A percentile compares a stretch with the other conserved stretches of the same genome.
Conservation (phyloP, 805 yeast species). For the Danielozyma ontarioensis region DNA sequence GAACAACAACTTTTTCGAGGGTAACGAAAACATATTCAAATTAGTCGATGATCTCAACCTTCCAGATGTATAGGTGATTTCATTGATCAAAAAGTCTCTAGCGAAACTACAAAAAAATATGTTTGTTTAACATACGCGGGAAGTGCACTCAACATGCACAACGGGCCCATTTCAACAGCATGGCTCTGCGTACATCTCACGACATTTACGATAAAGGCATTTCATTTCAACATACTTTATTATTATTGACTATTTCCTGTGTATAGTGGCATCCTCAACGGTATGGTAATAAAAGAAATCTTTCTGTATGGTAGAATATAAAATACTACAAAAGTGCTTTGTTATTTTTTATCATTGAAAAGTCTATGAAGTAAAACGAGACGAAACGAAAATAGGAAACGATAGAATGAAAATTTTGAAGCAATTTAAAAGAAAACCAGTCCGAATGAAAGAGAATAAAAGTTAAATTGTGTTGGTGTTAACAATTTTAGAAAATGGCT, state of each 20-base stretch:
- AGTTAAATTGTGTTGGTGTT: too few species aligned
- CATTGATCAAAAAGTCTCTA: neutral
- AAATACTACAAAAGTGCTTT: neutral
- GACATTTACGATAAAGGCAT: conserved; percentile 15
- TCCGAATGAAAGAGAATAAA: too few species aligned
- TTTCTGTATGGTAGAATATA: conserved; percentile 1
- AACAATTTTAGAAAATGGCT: too few species aligned
- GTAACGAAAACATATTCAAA: conserved; percentile 52
- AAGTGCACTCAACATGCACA: conserved; percentile 33
- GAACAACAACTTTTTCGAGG: conserved; percentile 69
- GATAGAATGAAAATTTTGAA: neutral
- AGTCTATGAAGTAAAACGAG: neutral
- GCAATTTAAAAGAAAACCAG: conserved; percentile 5
- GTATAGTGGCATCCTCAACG: conserved; percentile 47
- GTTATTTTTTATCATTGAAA: neutral
- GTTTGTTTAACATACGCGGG: neutral
- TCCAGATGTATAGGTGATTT: too few species aligned
- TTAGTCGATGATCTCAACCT: conserved; percentile 38
- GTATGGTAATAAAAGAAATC: conserved; percentile 27
- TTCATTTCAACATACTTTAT: conserved; percentile 27
- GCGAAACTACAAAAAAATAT: neutral
- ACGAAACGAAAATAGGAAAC: conserved; percentile 5
- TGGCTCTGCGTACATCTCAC: conserved; percentile 13
- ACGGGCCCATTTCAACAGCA: conserved; percentile 16
- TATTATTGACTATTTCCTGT: conserved; percentile 18